Evolutionary conservation across 192 early-diverging fungal genomes (phyloP), one percentile per base, ranked within the genome.

Genomic region (Linnemannia zychae): DNA sequence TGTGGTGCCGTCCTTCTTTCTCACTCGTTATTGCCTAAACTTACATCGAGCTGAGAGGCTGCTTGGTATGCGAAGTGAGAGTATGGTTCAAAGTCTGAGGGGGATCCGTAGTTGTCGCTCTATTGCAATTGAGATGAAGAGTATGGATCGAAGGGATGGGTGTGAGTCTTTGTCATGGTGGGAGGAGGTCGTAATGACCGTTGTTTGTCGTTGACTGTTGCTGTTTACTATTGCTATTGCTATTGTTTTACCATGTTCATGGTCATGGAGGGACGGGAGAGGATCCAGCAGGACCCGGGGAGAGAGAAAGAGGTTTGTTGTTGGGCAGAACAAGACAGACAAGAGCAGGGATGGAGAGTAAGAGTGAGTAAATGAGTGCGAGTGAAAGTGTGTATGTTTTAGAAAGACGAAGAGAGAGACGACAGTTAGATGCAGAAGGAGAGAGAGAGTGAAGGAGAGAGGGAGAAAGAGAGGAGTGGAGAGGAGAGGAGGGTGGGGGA

Each of bases 61-160:
- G 75, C 53, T 40, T 82, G 81, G 36, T 70, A 84, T 31, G 71
- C 38, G 77, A 78, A 84, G 72, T 84, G 81, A 20, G 81, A 84
- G 50, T 74, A 78, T 50, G 81, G 66, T 67, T 84, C 81, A 37
- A 74, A 71, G 69, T 84, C 81, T 16, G 76, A 50, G 22, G 49
- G 71, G 71, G 81, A 74, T 57, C 76, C 60, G 76, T 74, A 78
- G 76, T 40, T 81, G 67, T 81, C 74, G 74, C 81, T 84, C 81
- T 84, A 24, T 52, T 24, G 60, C 18, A 31, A 16, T 63, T 22
- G 57, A 33, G 44, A 33, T 44, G 46, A 50, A 20, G 57, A 13
- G 67, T 38, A 4, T 40, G 38, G 12, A 57, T 20, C 34, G 44
- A n/a, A 36, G 11, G 20, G 36, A 33, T 11, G 5, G 20, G n/a